Conservation (phyloP, 139 green algal species). For the Chlamydomonas incerta region DNA sequence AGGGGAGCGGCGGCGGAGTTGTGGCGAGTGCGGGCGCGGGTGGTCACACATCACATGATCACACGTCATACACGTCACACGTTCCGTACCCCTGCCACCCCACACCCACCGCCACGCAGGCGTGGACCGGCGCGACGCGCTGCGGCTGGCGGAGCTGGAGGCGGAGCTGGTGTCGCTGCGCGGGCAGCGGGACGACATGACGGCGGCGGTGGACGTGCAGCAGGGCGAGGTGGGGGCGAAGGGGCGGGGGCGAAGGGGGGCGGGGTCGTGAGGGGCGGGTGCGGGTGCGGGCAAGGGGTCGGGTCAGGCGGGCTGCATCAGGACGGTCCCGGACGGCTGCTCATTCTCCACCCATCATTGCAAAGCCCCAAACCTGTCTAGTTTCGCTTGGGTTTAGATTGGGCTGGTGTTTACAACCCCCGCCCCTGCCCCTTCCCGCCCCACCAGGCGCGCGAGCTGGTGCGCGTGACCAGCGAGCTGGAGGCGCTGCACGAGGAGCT, state of each 20-base stretch:
- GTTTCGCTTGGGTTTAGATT: too few species aligned
- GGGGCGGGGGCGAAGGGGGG: neutral
- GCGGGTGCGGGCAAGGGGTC: too few species aligned
- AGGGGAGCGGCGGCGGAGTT: too few species aligned
- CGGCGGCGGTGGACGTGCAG: constrained; percentile 73
- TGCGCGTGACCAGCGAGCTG: constrained; percentile 32
- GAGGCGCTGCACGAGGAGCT: constrained; percentile 51
- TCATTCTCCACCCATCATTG: too few species aligned
- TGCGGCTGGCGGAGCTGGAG: constrained; percentile 77
- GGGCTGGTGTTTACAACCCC: too few species aligned
- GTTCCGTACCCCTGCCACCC: neutral
- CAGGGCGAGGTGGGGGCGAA: constrained; percentile 72
- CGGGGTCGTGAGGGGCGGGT: too few species aligned
- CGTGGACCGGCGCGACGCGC: constrained; percentile 61
- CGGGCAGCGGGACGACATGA: constrained; percentile 73
- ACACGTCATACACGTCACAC: too few species aligned
- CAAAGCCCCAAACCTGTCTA: too few species aligned
- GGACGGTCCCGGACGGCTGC: too few species aligned
- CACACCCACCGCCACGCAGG: neutral
- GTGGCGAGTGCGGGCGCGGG: too few species aligned
- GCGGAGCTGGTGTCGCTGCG: constrained; percentile 82
- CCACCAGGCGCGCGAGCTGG: constrained; percentile 22
- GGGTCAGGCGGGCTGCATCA: too few species aligned
- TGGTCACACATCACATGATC: too few species aligned
- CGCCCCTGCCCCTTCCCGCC: neutral